Percentiles rank a stretch among this genome's conserved stretches.
Conservation (phyloP, 139 green algal genomes). For the Haematococcus lacustris region DNA sequence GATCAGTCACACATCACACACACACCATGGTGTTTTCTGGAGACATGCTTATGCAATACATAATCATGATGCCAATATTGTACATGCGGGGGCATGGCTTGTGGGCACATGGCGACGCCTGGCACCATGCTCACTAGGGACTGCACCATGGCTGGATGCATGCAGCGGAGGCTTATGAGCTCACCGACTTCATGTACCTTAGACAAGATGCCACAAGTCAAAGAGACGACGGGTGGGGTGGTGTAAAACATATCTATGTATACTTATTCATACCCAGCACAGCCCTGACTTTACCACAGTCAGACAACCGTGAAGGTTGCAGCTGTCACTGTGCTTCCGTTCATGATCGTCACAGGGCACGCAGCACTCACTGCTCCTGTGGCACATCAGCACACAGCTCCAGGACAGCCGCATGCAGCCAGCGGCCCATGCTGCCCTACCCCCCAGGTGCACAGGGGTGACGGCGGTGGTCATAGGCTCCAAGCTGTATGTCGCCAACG, state of each 20-base stretch:
- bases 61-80: not conserved
- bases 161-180: slow-evolving; percentile 63
- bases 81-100: not conserved
- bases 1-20: not conserved
- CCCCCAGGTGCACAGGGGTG: slow-evolving; percentile 66
- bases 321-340: no score
- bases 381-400: no score
- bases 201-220: slow-evolving; percentile 41
- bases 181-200: slow-evolving; percentile 78
- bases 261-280: no score
- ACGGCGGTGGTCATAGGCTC: slow-evolving; percentile 67
- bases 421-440: not conserved
- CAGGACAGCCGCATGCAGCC: no score
- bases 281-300: no score
- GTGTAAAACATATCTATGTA: no score
- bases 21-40: not conserved
- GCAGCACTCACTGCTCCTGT: no score
- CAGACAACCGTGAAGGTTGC: no score
- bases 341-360: no score
- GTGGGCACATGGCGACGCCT: not conserved
- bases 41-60: not conserved
- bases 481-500: slow-evolving; percentile 79
- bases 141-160: no score
- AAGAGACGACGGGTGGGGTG: slow-evolving; percentile 66
- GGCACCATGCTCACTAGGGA: no score